Base-by-base conservation (phyloP, 106 monocot genomes). In the Acorus calamus region DNA sequence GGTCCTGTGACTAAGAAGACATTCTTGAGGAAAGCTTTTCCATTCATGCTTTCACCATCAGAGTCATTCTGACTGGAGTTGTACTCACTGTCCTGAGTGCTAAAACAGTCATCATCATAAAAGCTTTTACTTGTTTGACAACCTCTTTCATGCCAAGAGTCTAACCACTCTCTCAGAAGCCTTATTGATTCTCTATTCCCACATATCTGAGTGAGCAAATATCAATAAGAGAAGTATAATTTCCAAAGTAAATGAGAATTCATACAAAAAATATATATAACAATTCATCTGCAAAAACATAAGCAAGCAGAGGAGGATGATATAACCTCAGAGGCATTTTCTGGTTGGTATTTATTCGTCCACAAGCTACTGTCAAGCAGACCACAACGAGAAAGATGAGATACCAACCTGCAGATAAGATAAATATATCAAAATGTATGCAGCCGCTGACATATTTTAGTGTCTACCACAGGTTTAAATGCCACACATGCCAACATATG, bases 1-100 rank as follows among this genome's bases (percentile, higher is more conserved):
- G 96, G 96, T 44, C 96, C 91, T 49, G 87, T 92, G 63, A 98
- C 74, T 59, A 92, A 64, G 66, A 98, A 83, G 53, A 85, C 88
- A 75, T 86, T 98, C 45, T 71, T 74, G 43, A 71, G 73, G 5
- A 58, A 59, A 45, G 41, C 56, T 66, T 60, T 74, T 76, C 79
- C 78, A 68, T 74, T 68, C 55, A 73, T 60, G 49, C 74, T 75
- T 69, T 96, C 90, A 67, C 64, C 61, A 14, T 98, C 88, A 68
- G 74, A 88, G 62, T 79, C 91, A 68, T 52, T 64, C 44, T 73
- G 63, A 77, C 63, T 78, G 4, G 52, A 65, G 54, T 70, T 79
- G 49, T 69, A 74, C 47, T 87, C 73, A 66, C 62, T 71, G 47
- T 86, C 77, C 56, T 78, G 79, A 59, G 55, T n/a, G 9, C 49